Base-by-base conservation (phyloP, 2,329 filamentous ascomycete species). In the Ceratocystis papillata region DNA sequence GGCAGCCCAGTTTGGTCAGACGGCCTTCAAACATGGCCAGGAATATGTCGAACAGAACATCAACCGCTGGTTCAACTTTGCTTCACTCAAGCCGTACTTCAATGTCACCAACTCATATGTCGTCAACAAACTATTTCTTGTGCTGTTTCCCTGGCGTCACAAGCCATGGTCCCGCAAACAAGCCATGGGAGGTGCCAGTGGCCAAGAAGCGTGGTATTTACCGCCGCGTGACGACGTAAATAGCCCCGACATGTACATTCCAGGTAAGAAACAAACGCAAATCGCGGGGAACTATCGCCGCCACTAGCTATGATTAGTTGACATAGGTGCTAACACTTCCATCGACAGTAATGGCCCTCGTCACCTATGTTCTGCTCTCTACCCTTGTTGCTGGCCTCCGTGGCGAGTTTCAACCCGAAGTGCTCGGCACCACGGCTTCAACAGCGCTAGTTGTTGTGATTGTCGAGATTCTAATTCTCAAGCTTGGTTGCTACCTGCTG, bases 161-260 rank as follows among this genome's bases (percentile, higher is more conserved):
- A 92, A 92, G 78, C 93, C 93, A 5, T 99, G 94, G 94, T 95
- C 90, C 68, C 88, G 95, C 70, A 91, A 95, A 75, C 90, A 95
- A 74, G 81, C 87, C 66, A 82, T 86, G 66, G 61, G 61, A 10
- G 85, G 87, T 22, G 84, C 86, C 66, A 85, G 83, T 73, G 83
- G 87, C 63, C 84, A 87, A 71, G 86, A 88, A 69, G 84, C 84
- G 59, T 87, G 86, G 80, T 99, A 94, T 76, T 82, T 96, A 6
- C 90, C 94, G 4, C 94, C 94, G 1, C 83, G 94, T 70, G 93
- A 99, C 75, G 94, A 99, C 74, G 81, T 97, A 76, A 99, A 99
- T 77, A 95, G 90, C 70, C 94, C 95, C 17, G 94, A 99, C 77
- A 97, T 99, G 92, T 99, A 99, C 78, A 99, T 99, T 72, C 92